Evolutionary conservation across 192 early-diverging fungal species (phyloP), one percentile per base, ranked within the genome.

Genomic region (Linnemannia elongata): DNA sequence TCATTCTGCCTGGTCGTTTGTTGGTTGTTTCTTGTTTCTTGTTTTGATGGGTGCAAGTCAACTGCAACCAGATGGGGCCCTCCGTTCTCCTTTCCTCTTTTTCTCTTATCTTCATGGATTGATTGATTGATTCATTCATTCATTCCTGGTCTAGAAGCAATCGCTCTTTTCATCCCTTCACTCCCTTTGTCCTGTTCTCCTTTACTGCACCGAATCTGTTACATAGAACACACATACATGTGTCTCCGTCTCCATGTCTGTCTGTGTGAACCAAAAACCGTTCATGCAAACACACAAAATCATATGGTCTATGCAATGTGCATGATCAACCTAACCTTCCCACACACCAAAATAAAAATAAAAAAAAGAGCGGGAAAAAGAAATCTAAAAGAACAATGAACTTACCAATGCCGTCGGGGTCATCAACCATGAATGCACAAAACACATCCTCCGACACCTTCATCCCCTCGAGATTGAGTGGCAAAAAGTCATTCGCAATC

Each of bases 381-480:
- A 39, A 44, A 45, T 24, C 0, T n/a, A 88, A 47, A 13, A 33
- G 33, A 15, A 33, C 10, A 6, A 66, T 66, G n/a, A 66, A 55
- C 84, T 75, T 76, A 89, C 91, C 90, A 80, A 89, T 88, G 20
- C 89, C 89, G 35, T 89, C 89, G 63, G 93, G 91, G 73, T 90
- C 88, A 82, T 95, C 94, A 4, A 95, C 90, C 85, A 93, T 91
- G 57, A 95, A 85, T n/a, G 92, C 93, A 60, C 92, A 76, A 85
- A 93, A 95, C 12, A 91, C 80, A 60, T 95, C 94, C 33, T 87
- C 75, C 24, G 91, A 92, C 22, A 94, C 85, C 54, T 79, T 70
- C 57, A 94, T 87, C 18, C 88, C 89, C 18, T 87, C 83, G 70
- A 90, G 90, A 4, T 81, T 70, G 44, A 72, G 88, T 41, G 87